Base-by-base conservation (phyloP, 331 rosid genomes). In the Malus hybrid region DNA sequence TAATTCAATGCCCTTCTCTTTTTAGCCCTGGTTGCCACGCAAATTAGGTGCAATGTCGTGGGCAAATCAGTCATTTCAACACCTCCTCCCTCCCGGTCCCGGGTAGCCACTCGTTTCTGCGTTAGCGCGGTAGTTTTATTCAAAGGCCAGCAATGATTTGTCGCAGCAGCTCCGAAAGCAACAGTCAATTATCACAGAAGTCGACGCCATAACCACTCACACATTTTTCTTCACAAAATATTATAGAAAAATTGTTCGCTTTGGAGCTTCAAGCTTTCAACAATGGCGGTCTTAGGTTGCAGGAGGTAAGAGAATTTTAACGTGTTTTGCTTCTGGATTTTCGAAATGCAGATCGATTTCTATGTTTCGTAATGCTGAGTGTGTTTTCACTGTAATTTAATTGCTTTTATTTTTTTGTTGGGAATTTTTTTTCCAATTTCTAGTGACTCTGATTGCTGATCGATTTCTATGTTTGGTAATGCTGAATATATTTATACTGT, bases 161-260 rank as follows among this genome's bases (percentile, higher is more conserved):
- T 11, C 64, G 65, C 14, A 68, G 66, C 50, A 52, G 24, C 63
- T 65, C 29, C 75, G 50, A 80, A 64, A 15, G 70, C 75, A 64
- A 76, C 70, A 66, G 44, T 53, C 58, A 77, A 78, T 62, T 10
- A 75, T 79, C 78, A 69, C 34, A 34, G 94, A 89, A 42, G 82
- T 64, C 66, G 91, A 93, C 91, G 78, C 89, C 84, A 84, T 81
- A 93, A 83, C 95, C 75, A 75, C 80, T 75, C 26, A 10, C 46
- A 39, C 46, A 39, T 39, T 39, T 39, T 9, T 10, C 12, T 39
- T 39, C 46, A 10, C 46, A 39, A 10, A 39, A 39, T 36, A 10
- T 10, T 39, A 39, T 0, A 39, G 46, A 39, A 39, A 72, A 70
- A 65, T 46, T 82, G 18, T 53, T 70, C 79, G 33, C 0, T 32